Evolutionary conservation across 345 rosid genomes (phyloP).

Genomic region (Hirschfeldia incana): DNA sequence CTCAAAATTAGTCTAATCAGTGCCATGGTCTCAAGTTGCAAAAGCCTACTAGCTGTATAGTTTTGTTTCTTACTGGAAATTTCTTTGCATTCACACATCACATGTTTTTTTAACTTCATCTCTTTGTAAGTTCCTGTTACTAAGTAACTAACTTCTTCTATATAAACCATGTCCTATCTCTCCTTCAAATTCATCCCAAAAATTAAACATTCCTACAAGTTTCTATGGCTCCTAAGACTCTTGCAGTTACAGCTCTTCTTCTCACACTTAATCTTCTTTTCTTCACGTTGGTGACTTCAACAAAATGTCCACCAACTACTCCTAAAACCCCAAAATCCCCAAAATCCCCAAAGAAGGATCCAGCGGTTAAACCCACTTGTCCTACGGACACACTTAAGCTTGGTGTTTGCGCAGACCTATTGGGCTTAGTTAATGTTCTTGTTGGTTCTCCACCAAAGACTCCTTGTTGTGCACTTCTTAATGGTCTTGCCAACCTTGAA

Average conservation of each 20-base stretch:
- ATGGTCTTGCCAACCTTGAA: slow-evolving; percentile 60
- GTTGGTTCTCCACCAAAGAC: slow-evolving; percentile 59
- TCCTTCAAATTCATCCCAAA: slow-evolving; percentile 22
- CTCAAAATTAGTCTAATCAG: slow-evolving; percentile 24
- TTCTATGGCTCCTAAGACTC: slow-evolving; percentile 37
- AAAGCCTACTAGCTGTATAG: slow-evolving; percentile 23
- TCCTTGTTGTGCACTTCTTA: slow-evolving; percentile 63
- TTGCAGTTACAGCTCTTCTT: slow-evolving; percentile 49
- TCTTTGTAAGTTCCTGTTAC: not conserved
- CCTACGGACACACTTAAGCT: slow-evolving; percentile 73
- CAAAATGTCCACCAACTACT: slow-evolving; percentile 47
- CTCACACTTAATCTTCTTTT: slow-evolving; percentile 61
- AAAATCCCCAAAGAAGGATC: slow-evolving; percentile 28
- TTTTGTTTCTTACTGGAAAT: slow-evolving; percentile 31
- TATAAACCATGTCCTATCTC: slow-evolving; percentile 22
- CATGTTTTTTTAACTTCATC: slow-evolving; percentile 7
- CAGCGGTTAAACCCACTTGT: slow-evolving; percentile 45
- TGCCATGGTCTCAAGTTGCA: slow-evolving; percentile 34
- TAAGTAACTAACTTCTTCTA: slow-evolving; percentile 12
- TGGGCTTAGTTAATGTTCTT: slow-evolving; percentile 49
- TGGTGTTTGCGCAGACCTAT: slow-evolving; percentile 57
- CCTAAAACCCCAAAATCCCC: slow-evolving; percentile 34
- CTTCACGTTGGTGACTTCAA: slow-evolving; percentile 60
- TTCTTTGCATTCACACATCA: slow-evolving; percentile 29
- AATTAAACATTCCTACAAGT: not conserved